Percentiles rank a stretch among this genome's conserved stretches.
Evolutionary conservation across 768 basidiomycete genomes (phyloP).

Genomic region (Termitomyces sp.): DNA sequence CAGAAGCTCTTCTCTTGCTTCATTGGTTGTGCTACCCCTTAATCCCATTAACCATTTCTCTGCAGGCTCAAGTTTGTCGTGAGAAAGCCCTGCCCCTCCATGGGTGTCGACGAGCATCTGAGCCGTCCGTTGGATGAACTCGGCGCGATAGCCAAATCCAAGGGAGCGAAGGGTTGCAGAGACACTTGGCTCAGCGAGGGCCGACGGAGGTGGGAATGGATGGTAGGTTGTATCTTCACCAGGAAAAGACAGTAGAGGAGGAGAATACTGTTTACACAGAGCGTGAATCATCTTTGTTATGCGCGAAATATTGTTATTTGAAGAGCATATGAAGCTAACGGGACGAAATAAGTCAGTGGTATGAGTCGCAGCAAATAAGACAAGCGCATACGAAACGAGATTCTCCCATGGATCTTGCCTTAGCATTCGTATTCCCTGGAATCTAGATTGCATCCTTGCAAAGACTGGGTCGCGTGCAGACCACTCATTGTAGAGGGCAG

Average conservation of each 20-base stretch:
- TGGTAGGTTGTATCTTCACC: slow-evolving; percentile 52
- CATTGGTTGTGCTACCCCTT: slow-evolving; percentile 45
- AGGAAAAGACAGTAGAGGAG: slow-evolving; percentile 53
- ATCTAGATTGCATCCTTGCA: slow-evolving; percentile 54
- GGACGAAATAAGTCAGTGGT: not conserved
- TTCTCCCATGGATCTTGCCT: slow-evolving; percentile 97
- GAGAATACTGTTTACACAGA: slow-evolving; percentile 76
- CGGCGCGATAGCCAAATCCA: slow-evolving; percentile 95
- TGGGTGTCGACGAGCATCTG: slow-evolving; percentile 68
- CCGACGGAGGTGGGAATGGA: slow-evolving; percentile 81
- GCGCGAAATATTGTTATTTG: slow-evolving; percentile 93
- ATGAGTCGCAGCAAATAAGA: not conserved
- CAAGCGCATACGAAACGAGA: slow-evolving; percentile 75
- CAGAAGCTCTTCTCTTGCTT: slow-evolving; percentile 74
- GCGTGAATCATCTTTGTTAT: slow-evolving; percentile 92
- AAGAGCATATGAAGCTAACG: slow-evolving; percentile 93
- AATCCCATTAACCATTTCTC: slow-evolving; percentile 63
- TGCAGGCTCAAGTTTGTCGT: slow-evolving; percentile 40
- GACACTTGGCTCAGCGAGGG: slow-evolving; percentile 57
- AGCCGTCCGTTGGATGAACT: slow-evolving; percentile 84
- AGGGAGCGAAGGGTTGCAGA: slow-evolving; percentile 67
- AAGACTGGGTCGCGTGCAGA: slow-evolving; percentile 73
- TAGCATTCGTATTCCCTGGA: slow-evolving; percentile 82
- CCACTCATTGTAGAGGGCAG: slow-evolving; percentile 76
- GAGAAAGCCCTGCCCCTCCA: slow-evolving; percentile 21